Base-by-base conservation (phyloP, 805 yeast genomes). In the Monosporozyma siamensis region DNA sequence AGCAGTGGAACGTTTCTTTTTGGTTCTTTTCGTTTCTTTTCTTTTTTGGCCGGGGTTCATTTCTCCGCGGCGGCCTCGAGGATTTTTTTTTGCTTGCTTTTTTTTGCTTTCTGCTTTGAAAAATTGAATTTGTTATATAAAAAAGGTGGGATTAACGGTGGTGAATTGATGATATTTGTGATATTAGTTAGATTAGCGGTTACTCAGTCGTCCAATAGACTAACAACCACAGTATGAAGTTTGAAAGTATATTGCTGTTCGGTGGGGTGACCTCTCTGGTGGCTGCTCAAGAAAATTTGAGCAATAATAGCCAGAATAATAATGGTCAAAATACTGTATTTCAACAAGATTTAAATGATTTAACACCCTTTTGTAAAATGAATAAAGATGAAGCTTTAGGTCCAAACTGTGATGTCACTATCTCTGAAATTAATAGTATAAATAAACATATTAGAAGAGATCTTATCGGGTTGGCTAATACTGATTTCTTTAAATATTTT, bases 401-500 rank as follows among this genome's bases (percentile, higher is more conserved):
- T 11, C 50, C 63, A 1, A 56, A 65, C 31, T 67, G 72, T 48
- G 71, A 68, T 48, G 55, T 64, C 6, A 63, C 70, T 0, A 70
- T 71, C 43, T 52, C 63, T 6, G 74, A 76, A 46, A 71, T 80
- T 24, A 73, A 78, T 53, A 63, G 59, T 2, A 63, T 77, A 22
- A 81, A 82, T 58, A 40, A 48, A 2, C 59, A 67, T 32, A 64
- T 81, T n/a, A 65, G 81, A 40, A 80, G 82, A 1, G 61, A 70
- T 20, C 60, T 90, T n/a, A 55, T 69, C 14, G 64, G 73, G 6
- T 61, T 90, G 35, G 82, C 81, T 7, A 58, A 71, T 35, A 78
- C 86, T 29, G 87, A 89, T 51, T 92, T 85, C 64, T 90, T 92
- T 75, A 76, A 81, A 49, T 86, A 84, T 59, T 92, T 86, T 69